Evolutionary conservation across 768 basidiomycete species (phyloP).

Genomic region (Suillus variegatus): DNA sequence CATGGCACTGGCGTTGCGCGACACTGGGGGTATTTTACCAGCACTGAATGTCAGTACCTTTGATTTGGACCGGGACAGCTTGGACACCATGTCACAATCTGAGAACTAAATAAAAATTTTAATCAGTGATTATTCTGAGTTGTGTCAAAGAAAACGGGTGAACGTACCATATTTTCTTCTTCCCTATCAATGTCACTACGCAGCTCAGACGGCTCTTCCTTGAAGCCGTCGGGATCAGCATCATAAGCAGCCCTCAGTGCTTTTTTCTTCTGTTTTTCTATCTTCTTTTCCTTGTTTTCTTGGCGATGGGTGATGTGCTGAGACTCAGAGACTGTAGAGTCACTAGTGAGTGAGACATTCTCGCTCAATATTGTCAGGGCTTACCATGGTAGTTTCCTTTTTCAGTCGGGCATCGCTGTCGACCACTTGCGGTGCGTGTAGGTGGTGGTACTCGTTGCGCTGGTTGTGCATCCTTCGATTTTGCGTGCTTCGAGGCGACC

Average conservation of each 20-base stretch:
- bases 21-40: background rate
- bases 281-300: background rate
- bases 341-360: background rate
- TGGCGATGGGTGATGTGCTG: background rate
- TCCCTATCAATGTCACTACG: background rate
- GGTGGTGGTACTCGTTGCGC: background rate
- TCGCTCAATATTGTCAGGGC: background rate
- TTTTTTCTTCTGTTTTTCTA: background rate
- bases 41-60: constrained; percentile 1
- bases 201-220: background rate
- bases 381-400: background rate
- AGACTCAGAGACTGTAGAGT: background rate
- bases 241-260: background rate
- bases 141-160: background rate
- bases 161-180: background rate
- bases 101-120: background rate
- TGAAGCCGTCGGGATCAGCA: background rate
- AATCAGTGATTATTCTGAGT: background rate
- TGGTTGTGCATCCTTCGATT: background rate
- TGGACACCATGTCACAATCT: background rate
- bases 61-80: background rate
- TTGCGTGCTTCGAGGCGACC: background rate
- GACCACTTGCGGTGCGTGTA: background rate
- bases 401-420: background rate
- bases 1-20: background rate